Evolutionary conservation across 441 rosid genomes (phyloP).

Genomic region (Erodium texanum): DNA sequence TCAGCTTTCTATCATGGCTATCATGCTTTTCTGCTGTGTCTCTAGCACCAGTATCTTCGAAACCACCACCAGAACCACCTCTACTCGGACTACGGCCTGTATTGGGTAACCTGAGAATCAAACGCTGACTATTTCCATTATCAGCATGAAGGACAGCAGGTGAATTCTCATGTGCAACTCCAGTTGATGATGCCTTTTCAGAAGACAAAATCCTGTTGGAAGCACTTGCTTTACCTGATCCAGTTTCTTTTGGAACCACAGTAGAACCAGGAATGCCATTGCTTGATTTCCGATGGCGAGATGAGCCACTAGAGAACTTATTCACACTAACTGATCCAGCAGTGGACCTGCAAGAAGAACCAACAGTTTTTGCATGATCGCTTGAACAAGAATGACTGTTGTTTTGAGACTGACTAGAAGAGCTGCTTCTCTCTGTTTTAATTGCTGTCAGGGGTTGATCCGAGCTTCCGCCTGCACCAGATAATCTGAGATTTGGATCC

Average conservation of each 20-base stretch:
- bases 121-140: conserved; percentile 54
- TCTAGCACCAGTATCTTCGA: conserved; percentile 59
- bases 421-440: conserved; percentile 63
- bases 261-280: conserved; percentile 42
- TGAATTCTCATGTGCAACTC: conserved; percentile 43
- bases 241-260: conserved; percentile 34
- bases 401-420: conserved; percentile 73
- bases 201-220: conserved; percentile 38
- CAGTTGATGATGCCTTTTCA: conserved; percentile 48
- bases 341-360: conserved; percentile 39
- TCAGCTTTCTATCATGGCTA: conserved; percentile 37
- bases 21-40: conserved; percentile 69
- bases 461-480: conserved; percentile 27
- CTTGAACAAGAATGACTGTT: conserved; percentile 65
- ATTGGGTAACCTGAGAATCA: conserved; percentile 67
- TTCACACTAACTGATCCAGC: conserved; percentile 39
- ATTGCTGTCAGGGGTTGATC: conserved; percentile 33
- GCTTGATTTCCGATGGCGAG: conserved; percentile 41
- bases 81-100: conserved; percentile 70
- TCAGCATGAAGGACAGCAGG: conserved; percentile 33
- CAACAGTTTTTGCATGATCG: conserved; percentile 53
- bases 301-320: conserved; percentile 36
- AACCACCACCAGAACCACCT: conserved; percentile 56
- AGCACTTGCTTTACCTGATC: conserved; percentile 38
- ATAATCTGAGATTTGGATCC: conserved; percentile 41